phyloP scores from a whole-genome alignment of 1,284 basidiomycete species.

The Ganoderma boninense region DNA sequence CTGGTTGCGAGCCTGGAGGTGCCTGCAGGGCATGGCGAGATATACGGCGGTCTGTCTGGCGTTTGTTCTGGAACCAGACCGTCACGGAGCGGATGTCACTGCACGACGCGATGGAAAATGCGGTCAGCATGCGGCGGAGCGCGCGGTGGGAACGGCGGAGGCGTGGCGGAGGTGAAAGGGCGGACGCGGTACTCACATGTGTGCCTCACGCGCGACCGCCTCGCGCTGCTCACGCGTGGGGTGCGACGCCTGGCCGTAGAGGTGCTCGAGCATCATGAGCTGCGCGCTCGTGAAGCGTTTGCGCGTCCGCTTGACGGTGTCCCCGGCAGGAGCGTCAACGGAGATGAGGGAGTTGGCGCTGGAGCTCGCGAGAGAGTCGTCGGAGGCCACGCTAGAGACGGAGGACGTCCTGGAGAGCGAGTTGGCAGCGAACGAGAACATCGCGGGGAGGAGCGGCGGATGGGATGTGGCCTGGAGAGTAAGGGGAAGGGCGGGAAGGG shows the following conservation, averaged over 20 bases:
- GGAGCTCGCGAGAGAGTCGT: slow-evolving; percentile 33
- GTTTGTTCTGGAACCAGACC: slow-evolving; percentile 86
- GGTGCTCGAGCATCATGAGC: slow-evolving; percentile 74
- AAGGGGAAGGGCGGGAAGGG: slow-evolving; percentile 8
- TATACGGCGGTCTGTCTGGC: slow-evolving; percentile 75
- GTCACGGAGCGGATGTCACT: slow-evolving; percentile 83
- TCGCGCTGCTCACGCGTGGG: slow-evolving; percentile 78
- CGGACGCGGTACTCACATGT: slow-evolving; percentile 58
- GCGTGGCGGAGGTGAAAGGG: slow-evolving; percentile 14
- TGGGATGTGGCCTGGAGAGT: neutral
- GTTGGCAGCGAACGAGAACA: slow-evolving; percentile 16
- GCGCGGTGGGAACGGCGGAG: slow-evolving; percentile 17
- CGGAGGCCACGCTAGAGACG: slow-evolving; percentile 37
- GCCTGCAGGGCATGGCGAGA: slow-evolving; percentile 50
- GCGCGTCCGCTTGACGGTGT: slow-evolving; percentile 57
- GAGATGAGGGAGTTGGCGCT: slow-evolving; percentile 27
- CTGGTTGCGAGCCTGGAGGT: neutral
- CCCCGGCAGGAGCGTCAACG: slow-evolving; percentile 20
- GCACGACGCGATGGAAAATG: slow-evolving; percentile 7
- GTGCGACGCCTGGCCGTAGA: slow-evolving; percentile 74
- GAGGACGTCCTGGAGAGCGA: slow-evolving; percentile 41
- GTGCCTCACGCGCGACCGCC: slow-evolving; percentile 61
- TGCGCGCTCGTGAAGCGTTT: slow-evolving; percentile 75
- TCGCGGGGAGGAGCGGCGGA: neutral
- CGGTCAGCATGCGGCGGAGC: slow-evolving; percentile 7